phyloP scores from a whole-genome alignment of 805 yeast genomes.

The Metschnikowia henanensis region DNA sequence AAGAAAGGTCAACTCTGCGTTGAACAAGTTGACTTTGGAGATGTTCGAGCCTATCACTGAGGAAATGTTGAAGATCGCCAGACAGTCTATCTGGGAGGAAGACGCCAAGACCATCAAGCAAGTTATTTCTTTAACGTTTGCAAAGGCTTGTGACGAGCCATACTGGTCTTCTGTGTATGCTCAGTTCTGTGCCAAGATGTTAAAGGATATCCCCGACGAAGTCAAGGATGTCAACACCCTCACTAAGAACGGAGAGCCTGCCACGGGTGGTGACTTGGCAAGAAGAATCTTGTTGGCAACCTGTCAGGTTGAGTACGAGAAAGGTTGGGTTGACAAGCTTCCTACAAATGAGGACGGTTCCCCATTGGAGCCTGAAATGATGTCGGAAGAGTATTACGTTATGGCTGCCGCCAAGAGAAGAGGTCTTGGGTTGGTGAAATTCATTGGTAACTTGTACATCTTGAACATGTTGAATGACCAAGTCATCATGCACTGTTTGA shows the following conservation, averaged over 20 bases:
- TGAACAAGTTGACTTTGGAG: slow-evolving; percentile 93
- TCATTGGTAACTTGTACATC: slow-evolving; percentile 91
- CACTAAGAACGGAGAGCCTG: slow-evolving; percentile 46
- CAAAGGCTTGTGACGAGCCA: slow-evolving; percentile 97
- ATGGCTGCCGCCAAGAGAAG: slow-evolving; percentile 95
- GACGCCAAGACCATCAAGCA: slow-evolving; percentile 79
- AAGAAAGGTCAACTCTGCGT: slow-evolving; percentile 80
- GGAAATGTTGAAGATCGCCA: slow-evolving; percentile 73
- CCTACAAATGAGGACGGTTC: slow-evolving; percentile 82
- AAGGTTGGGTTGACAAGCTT: slow-evolving; percentile 88
- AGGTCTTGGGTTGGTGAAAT: slow-evolving; percentile 93
- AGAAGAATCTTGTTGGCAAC: slow-evolving; percentile 77
- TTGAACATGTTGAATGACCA: slow-evolving; percentile 71
- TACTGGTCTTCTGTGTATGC: slow-evolving; percentile 98
- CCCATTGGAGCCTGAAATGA: slow-evolving; percentile 80
- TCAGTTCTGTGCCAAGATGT: slow-evolving; percentile 80
- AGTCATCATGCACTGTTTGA: slow-evolving; percentile 74
- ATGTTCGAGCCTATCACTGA: slow-evolving; percentile 79
- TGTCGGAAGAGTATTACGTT: slow-evolving; percentile 91
- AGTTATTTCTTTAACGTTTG: slow-evolving; percentile 82
- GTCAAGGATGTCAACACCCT: slow-evolving; percentile 56
- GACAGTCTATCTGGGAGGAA: slow-evolving; percentile 83
- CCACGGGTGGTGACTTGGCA: slow-evolving; percentile 68
- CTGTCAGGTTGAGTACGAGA: slow-evolving; percentile 92
- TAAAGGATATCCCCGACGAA: slow-evolving; percentile 62